A percentile compares a stretch with the other conserved stretches of the same genome.
Conservation (phyloP, 495 filamentous ascomycete genomes). For the Penicillium taxi region DNA sequence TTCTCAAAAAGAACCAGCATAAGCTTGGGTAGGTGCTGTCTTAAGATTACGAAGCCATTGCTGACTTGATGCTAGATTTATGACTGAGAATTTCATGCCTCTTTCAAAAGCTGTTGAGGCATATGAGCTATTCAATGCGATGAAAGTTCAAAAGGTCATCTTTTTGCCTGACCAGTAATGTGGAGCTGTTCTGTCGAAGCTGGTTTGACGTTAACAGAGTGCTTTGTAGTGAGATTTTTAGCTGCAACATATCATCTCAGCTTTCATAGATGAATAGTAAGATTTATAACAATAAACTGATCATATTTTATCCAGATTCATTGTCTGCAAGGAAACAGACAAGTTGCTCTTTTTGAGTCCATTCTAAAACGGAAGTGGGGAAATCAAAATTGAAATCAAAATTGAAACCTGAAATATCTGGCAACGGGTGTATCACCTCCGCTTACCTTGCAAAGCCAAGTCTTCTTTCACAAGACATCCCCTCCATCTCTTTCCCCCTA, state of each 20-base stretch:
- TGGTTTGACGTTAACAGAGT: too few relatives aligned
- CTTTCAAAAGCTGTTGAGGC: constrained; percentile 75
- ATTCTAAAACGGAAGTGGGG: too few relatives aligned
- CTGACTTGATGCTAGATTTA: constrained; percentile 53
- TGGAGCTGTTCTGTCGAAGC: background rate
- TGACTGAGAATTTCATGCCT: constrained; percentile 91
- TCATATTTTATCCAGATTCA: too few relatives aligned
- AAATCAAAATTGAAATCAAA: too few relatives aligned
- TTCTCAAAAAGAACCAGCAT: constrained; percentile 76
- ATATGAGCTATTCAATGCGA: constrained; percentile 85
- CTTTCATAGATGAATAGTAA: too few relatives aligned
- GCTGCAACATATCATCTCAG: too few relatives aligned
- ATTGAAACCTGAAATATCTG: too few relatives aligned
- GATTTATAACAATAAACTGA: too few relatives aligned
- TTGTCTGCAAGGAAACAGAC: too few relatives aligned
- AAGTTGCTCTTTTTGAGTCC: too few relatives aligned
- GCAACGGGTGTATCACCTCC: constrained; percentile 14
- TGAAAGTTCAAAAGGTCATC: constrained; percentile 82
- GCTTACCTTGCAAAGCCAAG: constrained; percentile 2
- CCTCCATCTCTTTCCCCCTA: constrained; percentile 17
- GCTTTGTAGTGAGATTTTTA: too few relatives aligned
- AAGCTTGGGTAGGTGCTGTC: constrained; percentile 59
- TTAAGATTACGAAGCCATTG: background rate
- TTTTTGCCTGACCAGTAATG: constrained; percentile 47
- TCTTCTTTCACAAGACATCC: constrained; percentile 17